Conservation (phyloP, 495 filamentous ascomycete genomes). For the Neohortaea acidophila region DNA sequence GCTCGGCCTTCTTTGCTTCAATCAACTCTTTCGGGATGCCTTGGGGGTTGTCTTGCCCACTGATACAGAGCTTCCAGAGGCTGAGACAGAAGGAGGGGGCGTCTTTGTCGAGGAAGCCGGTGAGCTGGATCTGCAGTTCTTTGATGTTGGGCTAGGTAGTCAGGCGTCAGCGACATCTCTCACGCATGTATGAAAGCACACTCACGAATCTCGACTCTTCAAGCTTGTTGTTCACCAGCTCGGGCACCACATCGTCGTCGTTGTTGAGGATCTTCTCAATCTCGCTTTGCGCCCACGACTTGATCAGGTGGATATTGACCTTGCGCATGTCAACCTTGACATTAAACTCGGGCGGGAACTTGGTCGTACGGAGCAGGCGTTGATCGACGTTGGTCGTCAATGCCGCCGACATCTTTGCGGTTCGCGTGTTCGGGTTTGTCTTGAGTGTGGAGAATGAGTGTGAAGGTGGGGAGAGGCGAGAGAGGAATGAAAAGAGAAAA, state of each 20-base stretch:
- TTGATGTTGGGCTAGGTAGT: constrained; percentile 75
- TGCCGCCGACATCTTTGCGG: constrained; percentile 10
- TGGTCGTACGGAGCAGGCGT: constrained; percentile 75
- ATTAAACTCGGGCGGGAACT: constrained; percentile 86
- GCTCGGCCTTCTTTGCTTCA: constrained; percentile 87
- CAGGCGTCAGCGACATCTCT: constrained; percentile 3
- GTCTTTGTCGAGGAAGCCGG: constrained; percentile 88
- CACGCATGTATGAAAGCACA: constrained; percentile 13
- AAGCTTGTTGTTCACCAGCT: constrained; percentile 78
- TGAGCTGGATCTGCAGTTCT: constrained; percentile 80
- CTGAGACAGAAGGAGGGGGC: constrained; percentile 84
- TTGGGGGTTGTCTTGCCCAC: constrained; percentile 72
- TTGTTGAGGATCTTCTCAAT: constrained; percentile 74
- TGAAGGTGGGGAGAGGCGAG: neutral
- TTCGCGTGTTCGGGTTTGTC: neutral
- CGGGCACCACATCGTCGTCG: constrained; percentile 91
- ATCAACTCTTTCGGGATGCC: constrained; percentile 88
- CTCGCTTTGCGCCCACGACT: constrained; percentile 87
- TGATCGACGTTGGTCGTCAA: constrained; percentile 44
- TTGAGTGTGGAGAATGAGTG: neutral
- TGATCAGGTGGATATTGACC: constrained; percentile 93
- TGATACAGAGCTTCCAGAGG: constrained; percentile 79
- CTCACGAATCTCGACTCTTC: constrained; percentile 68
- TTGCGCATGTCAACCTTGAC: constrained; percentile 95
- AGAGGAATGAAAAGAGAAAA: neutral